These are phyloP conservation scores for Avena eriantha DNA, from an alignment of 176 grass and related monocot genomes.

Conservation along the genomic window DNA sequence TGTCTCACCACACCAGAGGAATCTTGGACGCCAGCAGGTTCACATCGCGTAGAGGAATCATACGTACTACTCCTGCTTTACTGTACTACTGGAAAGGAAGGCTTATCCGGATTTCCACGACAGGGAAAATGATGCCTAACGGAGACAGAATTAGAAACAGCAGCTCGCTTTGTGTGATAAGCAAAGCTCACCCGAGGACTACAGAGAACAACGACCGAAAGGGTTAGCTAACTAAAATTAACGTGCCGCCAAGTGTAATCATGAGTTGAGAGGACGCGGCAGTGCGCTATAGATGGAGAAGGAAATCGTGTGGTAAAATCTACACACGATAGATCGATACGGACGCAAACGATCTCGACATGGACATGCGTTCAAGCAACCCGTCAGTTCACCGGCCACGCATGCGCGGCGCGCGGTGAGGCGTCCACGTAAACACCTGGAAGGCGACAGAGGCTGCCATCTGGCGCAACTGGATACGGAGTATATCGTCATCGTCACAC, in stretches of 20 bases:
- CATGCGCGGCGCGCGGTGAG: constrained; percentile 14
- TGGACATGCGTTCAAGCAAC: constrained; percentile 47
- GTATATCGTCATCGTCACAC: neutral
- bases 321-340: neutral
- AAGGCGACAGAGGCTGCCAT: neutral
- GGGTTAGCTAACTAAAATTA: neutral
- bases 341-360: neutral
- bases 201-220: neutral
- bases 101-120: neutral
- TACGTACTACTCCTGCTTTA: neutral
- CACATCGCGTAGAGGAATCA: neutral
- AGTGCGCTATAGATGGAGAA: too few species aligned
- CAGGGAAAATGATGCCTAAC: neutral
- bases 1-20: neutral
- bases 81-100: neutral
- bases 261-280: too few species aligned
- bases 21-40: constrained; percentile 1
- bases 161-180: neutral
- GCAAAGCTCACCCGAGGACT: neutral
- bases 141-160: neutral
- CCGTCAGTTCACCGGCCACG: neutral
- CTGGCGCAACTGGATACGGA: neutral
- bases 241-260: neutral
- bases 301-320: neutral
- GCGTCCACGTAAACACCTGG: constrained; percentile 45